These are phyloP conservation scores for Zea luxurians DNA, from an alignment of 176 grass and related monocot genomes.

Conservation along the genomic window DNA sequence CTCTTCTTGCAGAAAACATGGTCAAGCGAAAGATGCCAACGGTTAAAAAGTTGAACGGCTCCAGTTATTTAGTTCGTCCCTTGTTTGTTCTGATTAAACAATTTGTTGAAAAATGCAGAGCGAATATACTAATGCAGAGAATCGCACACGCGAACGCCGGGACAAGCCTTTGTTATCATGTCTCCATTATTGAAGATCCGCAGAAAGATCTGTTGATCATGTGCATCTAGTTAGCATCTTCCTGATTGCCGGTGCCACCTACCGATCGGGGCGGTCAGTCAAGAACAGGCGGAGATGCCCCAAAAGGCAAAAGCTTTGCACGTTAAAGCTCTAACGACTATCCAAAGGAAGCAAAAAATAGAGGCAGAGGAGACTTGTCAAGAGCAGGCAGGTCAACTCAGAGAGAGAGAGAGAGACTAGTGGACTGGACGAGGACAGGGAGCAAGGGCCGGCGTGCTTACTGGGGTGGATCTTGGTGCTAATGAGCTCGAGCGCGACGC, in stretches of 20 bases:
- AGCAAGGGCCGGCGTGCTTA: slow-evolving; percentile 28
- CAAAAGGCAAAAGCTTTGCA: slow-evolving; percentile 39
- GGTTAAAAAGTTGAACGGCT: not conserved
- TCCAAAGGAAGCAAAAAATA: slow-evolving; percentile 13
- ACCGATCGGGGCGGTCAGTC: slow-evolving; percentile 15
- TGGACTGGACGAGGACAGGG: not conserved
- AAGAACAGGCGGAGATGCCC: slow-evolving; percentile 2
- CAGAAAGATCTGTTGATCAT: slow-evolving; percentile 33
- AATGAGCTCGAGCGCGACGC: slow-evolving; percentile 84
- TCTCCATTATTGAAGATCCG: slow-evolving; percentile 26
- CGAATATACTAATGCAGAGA: slow-evolving; percentile 33
- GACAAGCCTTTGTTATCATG: not conserved
- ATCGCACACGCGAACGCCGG: not conserved
- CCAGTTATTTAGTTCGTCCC: slow-evolving; percentile 1
- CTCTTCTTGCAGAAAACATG: not conserved
- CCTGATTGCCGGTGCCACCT: not conserved
- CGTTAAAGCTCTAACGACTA: slow-evolving; percentile 21
- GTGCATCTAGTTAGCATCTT: slow-evolving; percentile 36
- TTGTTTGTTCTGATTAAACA: not conserved
- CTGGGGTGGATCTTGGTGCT: slow-evolving; percentile 87
- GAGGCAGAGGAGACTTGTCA: not conserved
- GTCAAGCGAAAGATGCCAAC: slow-evolving; percentile 19
- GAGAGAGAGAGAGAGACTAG: not conserved
- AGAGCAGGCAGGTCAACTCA: slow-evolving; percentile 27
- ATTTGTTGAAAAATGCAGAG: slow-evolving; percentile 10